phyloP scores from a whole-genome alignment of 495 filamentous ascomycete genomes.

The Penicillium lagena region DNA sequence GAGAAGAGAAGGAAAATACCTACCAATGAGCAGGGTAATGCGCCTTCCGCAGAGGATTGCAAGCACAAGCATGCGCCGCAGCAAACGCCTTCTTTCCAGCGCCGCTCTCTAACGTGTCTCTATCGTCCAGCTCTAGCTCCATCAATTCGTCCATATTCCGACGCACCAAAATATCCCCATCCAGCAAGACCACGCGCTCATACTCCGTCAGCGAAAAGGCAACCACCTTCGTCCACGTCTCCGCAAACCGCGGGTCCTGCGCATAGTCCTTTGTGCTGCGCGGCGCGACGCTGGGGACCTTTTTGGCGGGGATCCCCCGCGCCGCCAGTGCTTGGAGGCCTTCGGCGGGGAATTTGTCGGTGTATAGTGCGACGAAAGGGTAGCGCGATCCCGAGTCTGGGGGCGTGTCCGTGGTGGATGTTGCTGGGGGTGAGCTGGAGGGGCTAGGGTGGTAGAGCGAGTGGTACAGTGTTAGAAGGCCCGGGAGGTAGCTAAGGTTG shows the following conservation, averaged over 20 bases:
- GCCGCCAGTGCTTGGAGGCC: slow-evolving; percentile 15
- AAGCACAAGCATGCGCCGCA: slow-evolving; percentile 69
- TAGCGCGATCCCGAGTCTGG: slow-evolving; percentile 7
- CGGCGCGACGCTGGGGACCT: slow-evolving; percentile 12
- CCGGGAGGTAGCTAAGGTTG: slow-evolving; percentile 23
- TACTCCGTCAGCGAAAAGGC: slow-evolving; percentile 65
- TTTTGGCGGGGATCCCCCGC: slow-evolving; percentile 14
- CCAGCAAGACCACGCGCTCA: slow-evolving; percentile 67
- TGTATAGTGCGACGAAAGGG: slow-evolving; percentile 24
- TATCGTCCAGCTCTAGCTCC: slow-evolving; percentile 58
- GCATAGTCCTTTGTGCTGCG: slow-evolving; percentile 8
- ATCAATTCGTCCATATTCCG: slow-evolving; percentile 82
- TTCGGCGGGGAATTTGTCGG: slow-evolving; percentile 15
- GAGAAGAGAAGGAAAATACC: background rate
- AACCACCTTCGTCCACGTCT: slow-evolving; percentile 76
- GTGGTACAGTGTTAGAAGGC: slow-evolving; percentile 22
- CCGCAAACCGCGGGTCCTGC: slow-evolving; percentile 68
- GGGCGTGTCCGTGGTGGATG: background rate
- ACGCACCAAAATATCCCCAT: slow-evolving; percentile 72
- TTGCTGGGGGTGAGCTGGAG: background rate
- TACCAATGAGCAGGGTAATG: slow-evolving; percentile 71
- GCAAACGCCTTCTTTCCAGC: slow-evolving; percentile 57
- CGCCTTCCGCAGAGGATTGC: slow-evolving; percentile 65
- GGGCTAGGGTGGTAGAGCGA: slow-evolving; percentile 13
- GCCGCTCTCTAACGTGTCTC: slow-evolving; percentile 27